phyloP scores from a whole-genome alignment of 768 basidiomycete species.

The Mycena floridula region DNA sequence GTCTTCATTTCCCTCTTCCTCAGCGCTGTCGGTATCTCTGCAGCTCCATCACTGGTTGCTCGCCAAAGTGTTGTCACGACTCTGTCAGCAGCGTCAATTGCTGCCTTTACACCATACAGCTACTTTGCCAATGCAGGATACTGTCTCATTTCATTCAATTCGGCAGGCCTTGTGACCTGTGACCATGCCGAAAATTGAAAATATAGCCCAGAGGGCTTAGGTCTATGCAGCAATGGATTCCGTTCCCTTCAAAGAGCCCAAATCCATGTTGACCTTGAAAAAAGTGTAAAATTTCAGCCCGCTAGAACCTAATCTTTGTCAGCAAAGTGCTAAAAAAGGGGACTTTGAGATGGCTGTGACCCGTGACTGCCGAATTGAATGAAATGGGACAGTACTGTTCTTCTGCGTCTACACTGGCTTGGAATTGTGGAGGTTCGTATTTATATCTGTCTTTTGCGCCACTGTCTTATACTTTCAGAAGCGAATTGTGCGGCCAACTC shows the following conservation, averaged over 20 bases:
- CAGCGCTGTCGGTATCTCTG: constrained; percentile 3
- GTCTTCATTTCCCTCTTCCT: constrained; percentile 4
- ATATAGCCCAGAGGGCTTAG: too few relatives aligned
- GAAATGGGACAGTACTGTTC: constrained; percentile 16
- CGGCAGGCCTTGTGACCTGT: too few relatives aligned
- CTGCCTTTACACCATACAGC: constrained; percentile 25
- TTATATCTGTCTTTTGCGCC: neutral
- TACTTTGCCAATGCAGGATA: constrained; percentile 32
- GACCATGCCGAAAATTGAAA: too few relatives aligned
- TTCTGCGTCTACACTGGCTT: constrained; percentile 24
- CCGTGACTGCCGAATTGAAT: too few relatives aligned
- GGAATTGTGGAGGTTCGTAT: constrained; percentile 35
- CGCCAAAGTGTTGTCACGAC: neutral
- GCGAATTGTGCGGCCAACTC: constrained; percentile 42
- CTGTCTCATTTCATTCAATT: too few relatives aligned
- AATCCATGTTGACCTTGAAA: too few relatives aligned
- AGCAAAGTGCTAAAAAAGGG: too few relatives aligned
- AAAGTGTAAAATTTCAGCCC: too few relatives aligned
- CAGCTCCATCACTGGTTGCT: constrained; percentile 8
- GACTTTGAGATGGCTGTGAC: too few relatives aligned
- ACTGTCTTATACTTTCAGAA: constrained; percentile 9
- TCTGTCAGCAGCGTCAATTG: neutral
- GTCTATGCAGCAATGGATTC: too few relatives aligned
- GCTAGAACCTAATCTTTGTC: too few relatives aligned
- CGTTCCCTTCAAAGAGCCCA: too few relatives aligned